Evolutionary conservation across 345 rosid genomes (phyloP), one percentile per base, ranked within the genome.

Genomic region (Chamaenerion angustifolium): DNA sequence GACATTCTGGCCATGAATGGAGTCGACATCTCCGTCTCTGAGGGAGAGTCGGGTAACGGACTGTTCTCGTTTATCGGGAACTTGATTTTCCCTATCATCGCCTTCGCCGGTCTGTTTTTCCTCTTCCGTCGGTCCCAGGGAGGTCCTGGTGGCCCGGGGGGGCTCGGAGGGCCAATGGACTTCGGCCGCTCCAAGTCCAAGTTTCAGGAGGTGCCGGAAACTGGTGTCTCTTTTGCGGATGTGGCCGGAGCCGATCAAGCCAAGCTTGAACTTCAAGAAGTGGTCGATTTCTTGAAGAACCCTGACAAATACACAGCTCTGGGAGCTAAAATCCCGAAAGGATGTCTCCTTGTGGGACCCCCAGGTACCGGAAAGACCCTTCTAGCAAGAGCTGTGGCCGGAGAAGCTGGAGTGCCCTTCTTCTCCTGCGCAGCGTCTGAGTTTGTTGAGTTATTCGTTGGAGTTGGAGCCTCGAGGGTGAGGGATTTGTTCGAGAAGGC

Each of bases 401-500:
- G 94, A 54, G 96, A 88, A 62, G 96, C 94, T 0, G 94, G 96
- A 18, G 73, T 67, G 9, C 97, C 93, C 1, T 88, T 85, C 68
- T 85, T 88, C 76, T 88, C 83, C 0, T 78, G 93, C 8, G 87
- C 89, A 0, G 90, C 88, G 0, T 89, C 89, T 0, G 89, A 82
- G 68, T 85, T 85, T 45, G 95, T 82, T 7, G 94, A 85, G 74
- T 56, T 85, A 69, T 81, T 82, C 43, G 93, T 82, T 7, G 97
- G 97, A 56, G 90, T 85, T 4, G 95, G 92, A 40, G 88, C 95
- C 6, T 90, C 83, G 9, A 83, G 94, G 56, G 98, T 83, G 37
- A 71, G 95, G 65, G 94, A 83, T 72, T 70, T 83, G 77, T 81
- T 89, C 2, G 88, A 85, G 60, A 83, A 85, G 68, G 97, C 90